phyloP scores from a whole-genome alignment of 2,329 filamentous ascomycete species.

The Trichothecium roseum region DNA sequence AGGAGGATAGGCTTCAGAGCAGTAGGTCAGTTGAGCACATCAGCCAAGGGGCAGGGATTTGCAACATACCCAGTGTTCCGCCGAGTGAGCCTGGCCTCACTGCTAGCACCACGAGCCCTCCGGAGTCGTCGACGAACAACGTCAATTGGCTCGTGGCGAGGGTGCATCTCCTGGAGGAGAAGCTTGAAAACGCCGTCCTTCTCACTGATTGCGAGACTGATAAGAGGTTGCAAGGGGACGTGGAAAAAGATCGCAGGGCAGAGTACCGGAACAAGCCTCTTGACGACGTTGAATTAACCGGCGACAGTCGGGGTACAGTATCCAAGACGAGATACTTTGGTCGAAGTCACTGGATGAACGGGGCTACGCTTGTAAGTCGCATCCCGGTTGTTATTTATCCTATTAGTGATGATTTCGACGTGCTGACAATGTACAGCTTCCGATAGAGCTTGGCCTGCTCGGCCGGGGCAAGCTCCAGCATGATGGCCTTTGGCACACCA shows the following conservation, averaged over 20 bases:
- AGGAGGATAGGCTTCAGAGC: too few relatives aligned
- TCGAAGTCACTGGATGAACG: conserved; percentile 41
- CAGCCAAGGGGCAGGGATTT: background rate
- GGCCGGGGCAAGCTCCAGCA: conserved; percentile 14
- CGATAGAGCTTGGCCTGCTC: conserved; percentile 15
- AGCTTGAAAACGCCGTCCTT: background rate
- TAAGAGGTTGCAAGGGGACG: too few relatives aligned
- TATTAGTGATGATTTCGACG: too few relatives aligned
- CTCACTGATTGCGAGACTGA: too few relatives aligned
- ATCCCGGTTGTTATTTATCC: too few relatives aligned
- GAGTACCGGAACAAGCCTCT: conserved; percentile 3
- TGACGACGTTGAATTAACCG: conserved; percentile 11
- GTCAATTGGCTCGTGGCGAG: conserved; percentile 3
- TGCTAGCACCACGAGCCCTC: background rate
- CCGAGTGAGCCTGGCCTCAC: background rate
- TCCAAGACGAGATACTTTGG: conserved; percentile 35
- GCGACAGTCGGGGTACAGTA: conserved; percentile 18
- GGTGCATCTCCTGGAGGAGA: conserved; percentile 5
- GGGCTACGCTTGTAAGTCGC: conserved; percentile 28
- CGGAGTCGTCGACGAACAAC: background rate
- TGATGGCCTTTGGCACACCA: conserved; percentile 4
- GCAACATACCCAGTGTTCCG: background rate
- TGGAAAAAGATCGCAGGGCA: too few relatives aligned
- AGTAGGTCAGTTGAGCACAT: background rate
- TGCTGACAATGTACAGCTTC: conserved; percentile 14